A percentile compares a stretch with the other conserved stretches of the same genome.
These are phyloP conservation scores for Russula emetica DNA, from an alignment of 768 basidiomycete species.

Conservation along the genomic window DNA sequence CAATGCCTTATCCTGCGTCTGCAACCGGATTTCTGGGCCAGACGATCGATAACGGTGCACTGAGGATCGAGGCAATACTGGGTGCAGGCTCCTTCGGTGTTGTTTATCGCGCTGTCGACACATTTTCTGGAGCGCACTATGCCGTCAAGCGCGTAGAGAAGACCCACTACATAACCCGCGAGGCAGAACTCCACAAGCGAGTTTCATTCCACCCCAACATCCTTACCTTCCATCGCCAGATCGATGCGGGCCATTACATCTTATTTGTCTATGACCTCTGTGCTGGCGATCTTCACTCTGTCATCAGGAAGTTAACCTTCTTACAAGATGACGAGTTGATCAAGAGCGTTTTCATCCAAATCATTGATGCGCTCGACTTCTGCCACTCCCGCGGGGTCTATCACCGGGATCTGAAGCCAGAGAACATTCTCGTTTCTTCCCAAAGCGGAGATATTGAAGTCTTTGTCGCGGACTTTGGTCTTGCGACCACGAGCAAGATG, in stretches of 20 bases:
- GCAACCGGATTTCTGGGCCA: constrained; percentile 2
- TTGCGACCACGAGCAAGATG: constrained; percentile 18
- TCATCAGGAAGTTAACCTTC: constrained; percentile 10
- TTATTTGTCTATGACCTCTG: constrained; percentile 25
- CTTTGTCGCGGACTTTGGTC: constrained; percentile 21
- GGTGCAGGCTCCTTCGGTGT: constrained; percentile 95
- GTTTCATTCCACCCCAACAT: constrained; percentile 73
- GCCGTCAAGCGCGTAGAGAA: constrained; percentile 88
- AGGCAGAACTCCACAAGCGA: constrained; percentile 73
- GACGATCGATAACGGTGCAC: constrained; percentile 67
- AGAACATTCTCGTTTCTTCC: constrained; percentile 12
- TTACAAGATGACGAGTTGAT: constrained; percentile 19
- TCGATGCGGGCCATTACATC: constrained; percentile 72
- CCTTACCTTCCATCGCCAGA: constrained; percentile 81
- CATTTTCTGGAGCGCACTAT: constrained; percentile 38
- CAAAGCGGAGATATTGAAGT: constrained; percentile 6
- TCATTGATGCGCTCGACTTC: constrained; percentile 19
- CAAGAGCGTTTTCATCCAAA: constrained; percentile 17
- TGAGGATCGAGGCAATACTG: constrained; percentile 79
- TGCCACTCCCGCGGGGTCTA: constrained; percentile 21
- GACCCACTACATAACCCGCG: constrained; percentile 41
- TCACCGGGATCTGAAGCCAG: constrained; percentile 19
- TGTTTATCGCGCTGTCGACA: constrained; percentile 84
- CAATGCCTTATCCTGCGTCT: constrained; percentile 10
- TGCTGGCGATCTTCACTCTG: constrained; percentile 17